Conservation (phyloP, 176 grass and related monocot species). For the Hordeum vulgare region MorexV3_pseudomolecules_assembly NC_058518.1:458579513-458580012, state of each 20-base stretch:
- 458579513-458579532: no score
- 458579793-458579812: background rate
- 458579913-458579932: background rate
- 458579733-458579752: background rate
- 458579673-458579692: background rate
- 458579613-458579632: no score
- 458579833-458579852: background rate
- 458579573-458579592: background rate
- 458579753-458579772: no score
- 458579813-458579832: background rate
- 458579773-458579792: background rate
- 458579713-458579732: background rate
- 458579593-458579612: background rate
- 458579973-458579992: background rate
- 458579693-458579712: background rate
- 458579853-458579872: background rate
- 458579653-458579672: no score
- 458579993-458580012: background rate
- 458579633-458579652: background rate
- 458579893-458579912: background rate
- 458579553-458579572: background rate
- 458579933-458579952: background rate
- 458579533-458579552: background rate
- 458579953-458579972: background rate
- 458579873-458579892: background rate